Evolutionary conservation across 2,329 filamentous ascomycete genomes (phyloP), one percentile per base, ranked within the genome.

Genomic region (Aspergillus piperis): DNA sequence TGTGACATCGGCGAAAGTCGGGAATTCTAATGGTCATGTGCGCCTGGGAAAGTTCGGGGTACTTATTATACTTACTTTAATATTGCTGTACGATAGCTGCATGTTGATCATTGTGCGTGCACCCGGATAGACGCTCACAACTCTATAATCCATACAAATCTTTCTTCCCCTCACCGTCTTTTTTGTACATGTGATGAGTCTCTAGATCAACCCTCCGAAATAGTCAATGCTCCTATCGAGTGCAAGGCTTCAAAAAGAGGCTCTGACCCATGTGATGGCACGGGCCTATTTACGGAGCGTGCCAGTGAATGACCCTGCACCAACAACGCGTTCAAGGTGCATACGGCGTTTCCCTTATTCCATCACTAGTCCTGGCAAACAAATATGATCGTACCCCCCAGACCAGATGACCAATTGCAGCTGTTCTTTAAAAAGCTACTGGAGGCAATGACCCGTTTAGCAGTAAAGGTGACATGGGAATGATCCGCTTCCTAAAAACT

Each of bases 1-100:
- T 94, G 91, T 71, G 87, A 91, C 66, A 90, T 97, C 78, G 91
- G 92, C 0, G 91, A 94, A 79, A 93, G 88, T 67, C 84, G 86
- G 61, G 90, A 92, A 71, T 95, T 92, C 75, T 88, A 70, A 81
- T 44, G 21, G 25, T 50, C 47, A 50, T 50, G 30, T 38, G 41
- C 47, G 15, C 15, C 47, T 36, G 25, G 47, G 47, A 50, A 50
- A 30, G 13, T n/a, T 50, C 19, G 10, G 47, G 47, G 25, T n/a
- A 15, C n/a, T n/a, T 50, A 10, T 17, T 30, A 7, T n/a, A 23
- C 10, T 51, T 54, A 39, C 47, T 38, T 54, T 54, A 39, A 49
- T 32, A 25, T 52, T 52, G 21, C 52, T 21, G 23, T 19, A 21
- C 8, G 23, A 51, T 30, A 39, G 21, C 32, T 27, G 27, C 30